These are phyloP conservation scores for Exserohilum rostratum DNA, from an alignment of 2,329 filamentous ascomycete species.

Conservation along the genomic window DNA sequence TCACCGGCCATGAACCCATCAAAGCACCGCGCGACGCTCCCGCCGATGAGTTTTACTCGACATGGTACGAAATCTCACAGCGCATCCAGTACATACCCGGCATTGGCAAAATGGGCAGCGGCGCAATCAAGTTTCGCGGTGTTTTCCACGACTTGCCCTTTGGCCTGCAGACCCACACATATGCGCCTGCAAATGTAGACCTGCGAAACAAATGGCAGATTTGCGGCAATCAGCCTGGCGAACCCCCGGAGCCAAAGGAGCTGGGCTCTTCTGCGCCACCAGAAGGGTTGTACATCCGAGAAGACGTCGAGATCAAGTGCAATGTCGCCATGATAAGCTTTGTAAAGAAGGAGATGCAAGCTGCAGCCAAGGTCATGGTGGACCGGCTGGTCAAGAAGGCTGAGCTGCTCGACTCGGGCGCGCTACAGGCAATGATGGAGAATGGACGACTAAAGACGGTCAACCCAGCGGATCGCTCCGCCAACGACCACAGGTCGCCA, in stretches of 20 bases:
- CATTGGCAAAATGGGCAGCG: slow-evolving; percentile 67
- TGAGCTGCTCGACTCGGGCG: slow-evolving; percentile 69
- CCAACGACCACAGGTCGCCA: slow-evolving; percentile 20
- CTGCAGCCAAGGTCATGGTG: slow-evolving; percentile 71
- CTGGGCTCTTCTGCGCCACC: slow-evolving; percentile 68
- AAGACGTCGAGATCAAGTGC: slow-evolving; percentile 74
- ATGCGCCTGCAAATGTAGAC: slow-evolving; percentile 70
- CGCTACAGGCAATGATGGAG: slow-evolving; percentile 71
- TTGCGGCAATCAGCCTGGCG: slow-evolving; percentile 71
- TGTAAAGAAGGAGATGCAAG: slow-evolving; percentile 70
- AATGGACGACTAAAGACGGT: slow-evolving; percentile 67
- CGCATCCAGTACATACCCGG: slow-evolving; percentile 72
- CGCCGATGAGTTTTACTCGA: slow-evolving; percentile 73
- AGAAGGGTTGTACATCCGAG: slow-evolving; percentile 70
- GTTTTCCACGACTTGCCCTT: slow-evolving; percentile 76
- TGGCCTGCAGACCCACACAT: slow-evolving; percentile 74
- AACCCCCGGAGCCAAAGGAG: slow-evolving; percentile 66
- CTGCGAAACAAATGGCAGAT: slow-evolving; percentile 72
- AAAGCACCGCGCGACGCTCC: slow-evolving; percentile 70
- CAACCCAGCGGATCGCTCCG: slow-evolving; percentile 52
- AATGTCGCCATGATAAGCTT: slow-evolving; percentile 69
- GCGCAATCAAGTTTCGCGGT: slow-evolving; percentile 71
- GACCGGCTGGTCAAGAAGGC: slow-evolving; percentile 73
- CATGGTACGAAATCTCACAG: slow-evolving; percentile 76
- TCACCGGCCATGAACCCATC: slow-evolving; percentile 67